These are phyloP conservation scores for Trapa bicornis DNA, from an alignment of 345 rosid genomes.

Conservation along the genomic window DNA sequence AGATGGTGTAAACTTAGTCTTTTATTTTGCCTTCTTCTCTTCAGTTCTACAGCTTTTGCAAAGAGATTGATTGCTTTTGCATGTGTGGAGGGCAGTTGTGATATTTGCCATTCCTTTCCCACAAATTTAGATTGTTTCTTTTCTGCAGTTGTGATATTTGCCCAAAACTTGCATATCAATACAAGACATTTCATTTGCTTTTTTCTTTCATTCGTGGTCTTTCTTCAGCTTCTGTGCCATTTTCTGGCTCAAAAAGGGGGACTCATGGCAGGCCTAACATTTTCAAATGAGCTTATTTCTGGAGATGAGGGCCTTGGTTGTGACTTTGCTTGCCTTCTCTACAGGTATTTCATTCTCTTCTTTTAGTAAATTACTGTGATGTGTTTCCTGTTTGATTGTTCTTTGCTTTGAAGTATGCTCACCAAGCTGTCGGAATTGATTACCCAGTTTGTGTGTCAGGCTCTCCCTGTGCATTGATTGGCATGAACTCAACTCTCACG, in stretches of 20 bases:
- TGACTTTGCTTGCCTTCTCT: slow-evolving; percentile 89
- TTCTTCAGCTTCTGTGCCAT: slow-evolving; percentile 83
- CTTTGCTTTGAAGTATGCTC: slow-evolving; percentile 38
- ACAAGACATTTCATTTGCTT: slow-evolving; percentile 3
- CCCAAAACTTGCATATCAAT: neutral
- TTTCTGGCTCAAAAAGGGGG: slow-evolving; percentile 97
- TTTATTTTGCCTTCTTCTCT: slow-evolving; percentile 1
- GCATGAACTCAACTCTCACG: slow-evolving; percentile 84
- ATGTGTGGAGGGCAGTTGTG: slow-evolving; percentile 50
- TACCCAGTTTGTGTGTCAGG: slow-evolving; percentile 72
- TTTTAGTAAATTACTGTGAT: neutral
- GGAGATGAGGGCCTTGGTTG: slow-evolving; percentile 92
- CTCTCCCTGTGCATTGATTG: slow-evolving; percentile 79
- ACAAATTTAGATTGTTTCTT: neutral
- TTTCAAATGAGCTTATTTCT: slow-evolving; percentile 87
- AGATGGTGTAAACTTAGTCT: neutral
- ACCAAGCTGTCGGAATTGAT: slow-evolving; percentile 84
- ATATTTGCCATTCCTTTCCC: neutral
- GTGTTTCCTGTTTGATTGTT: neutral
- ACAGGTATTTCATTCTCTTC: slow-evolving; percentile 33
- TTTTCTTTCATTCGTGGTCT: slow-evolving; percentile 9
- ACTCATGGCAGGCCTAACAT: slow-evolving; percentile 89
- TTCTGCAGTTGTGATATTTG: neutral
- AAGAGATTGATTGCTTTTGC: slow-evolving; percentile 84
- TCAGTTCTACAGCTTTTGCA: slow-evolving; percentile 65